Evolutionary conservation across 2,329 filamentous ascomycete genomes (phyloP).

Genomic region (Cryoendolithus antarcticus): DNA sequence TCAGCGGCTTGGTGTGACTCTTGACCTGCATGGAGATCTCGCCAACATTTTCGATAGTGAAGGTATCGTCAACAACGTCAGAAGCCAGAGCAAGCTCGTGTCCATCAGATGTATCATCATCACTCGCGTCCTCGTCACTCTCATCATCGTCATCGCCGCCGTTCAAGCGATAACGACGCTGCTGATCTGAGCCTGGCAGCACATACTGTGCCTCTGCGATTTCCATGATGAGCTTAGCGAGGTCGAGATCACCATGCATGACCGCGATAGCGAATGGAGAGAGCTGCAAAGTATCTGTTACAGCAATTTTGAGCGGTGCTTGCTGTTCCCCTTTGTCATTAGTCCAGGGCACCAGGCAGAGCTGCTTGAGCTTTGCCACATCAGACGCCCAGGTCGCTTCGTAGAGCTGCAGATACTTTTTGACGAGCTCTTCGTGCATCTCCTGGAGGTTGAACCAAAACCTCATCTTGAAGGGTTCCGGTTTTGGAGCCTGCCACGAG

Average conservation of each 20-base stretch:
- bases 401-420: slow-evolving; percentile 55
- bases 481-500: slow-evolving; percentile 1
- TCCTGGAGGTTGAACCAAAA: slow-evolving; percentile 40
- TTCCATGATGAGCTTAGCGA: slow-evolving; percentile 55
- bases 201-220: slow-evolving; percentile 59
- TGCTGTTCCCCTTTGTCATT: slow-evolving; percentile 35
- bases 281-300: slow-evolving; percentile 38
- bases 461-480: slow-evolving; percentile 34
- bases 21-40: slow-evolving; percentile 57
- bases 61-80: slow-evolving; percentile 51
- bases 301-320: slow-evolving; percentile 52
- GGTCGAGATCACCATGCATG: slow-evolving; percentile 49
- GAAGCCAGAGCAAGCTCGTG: slow-evolving; percentile 25
- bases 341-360: slow-evolving; percentile 49
- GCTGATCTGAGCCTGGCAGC: slow-evolving; percentile 23
- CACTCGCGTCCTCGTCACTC: slow-evolving; percentile 23
- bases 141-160: slow-evolving; percentile 20
- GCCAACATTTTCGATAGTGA: slow-evolving; percentile 66
- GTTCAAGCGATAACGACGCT: slow-evolving; percentile 9
- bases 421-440: slow-evolving; percentile 41
- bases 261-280: slow-evolving; percentile 59
- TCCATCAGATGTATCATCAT: slow-evolving; percentile 17
- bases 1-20: slow-evolving; percentile 45
- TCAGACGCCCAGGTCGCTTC: slow-evolving; percentile 66
- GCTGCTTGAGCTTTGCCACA: slow-evolving; percentile 48